Conservation (phyloP, 75 land plant species). For the Pinus albicaulis region DNA sequence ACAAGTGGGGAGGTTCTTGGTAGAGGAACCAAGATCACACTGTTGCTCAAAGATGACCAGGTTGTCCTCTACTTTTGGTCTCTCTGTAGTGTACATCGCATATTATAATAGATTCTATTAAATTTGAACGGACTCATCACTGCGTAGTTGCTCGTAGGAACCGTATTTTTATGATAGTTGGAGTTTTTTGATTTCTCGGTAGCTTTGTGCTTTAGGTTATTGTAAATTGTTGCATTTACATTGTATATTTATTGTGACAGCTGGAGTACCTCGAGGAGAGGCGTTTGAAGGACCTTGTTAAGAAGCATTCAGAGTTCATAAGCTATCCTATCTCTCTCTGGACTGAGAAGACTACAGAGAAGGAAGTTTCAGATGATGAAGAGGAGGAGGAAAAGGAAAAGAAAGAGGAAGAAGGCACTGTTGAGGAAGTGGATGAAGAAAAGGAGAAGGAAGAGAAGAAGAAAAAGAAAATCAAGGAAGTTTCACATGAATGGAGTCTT, state of each 20-base stretch:
- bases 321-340: constrained; percentile 76
- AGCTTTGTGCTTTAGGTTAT: background rate
- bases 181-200: background rate
- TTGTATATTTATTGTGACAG: constrained; percentile 11
- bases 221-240: background rate
- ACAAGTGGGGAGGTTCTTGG: constrained; percentile 58
- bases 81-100: no score
- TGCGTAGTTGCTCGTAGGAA: no score
- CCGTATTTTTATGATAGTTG: background rate
- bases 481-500: constrained; percentile 67
- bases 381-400: constrained; percentile 62
- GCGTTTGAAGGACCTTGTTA: constrained; percentile 64
- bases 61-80: no score
- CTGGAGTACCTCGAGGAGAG: constrained; percentile 81
- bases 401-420: constrained; percentile 49
- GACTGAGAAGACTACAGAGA: constrained; percentile 76
- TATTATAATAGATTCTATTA: no score
- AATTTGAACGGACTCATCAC: no score
- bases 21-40: constrained; percentile 70
- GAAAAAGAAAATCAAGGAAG: constrained; percentile 80
- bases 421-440: constrained; percentile 37
- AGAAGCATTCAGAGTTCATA: constrained; percentile 75
- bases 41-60: constrained; percentile 47
- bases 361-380: constrained; percentile 77
- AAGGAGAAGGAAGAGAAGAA: constrained; percentile 48